Evolutionary conservation across 2,329 filamentous ascomycete species (phyloP).

Genomic region (Plectosphaerella sp.): DNA sequence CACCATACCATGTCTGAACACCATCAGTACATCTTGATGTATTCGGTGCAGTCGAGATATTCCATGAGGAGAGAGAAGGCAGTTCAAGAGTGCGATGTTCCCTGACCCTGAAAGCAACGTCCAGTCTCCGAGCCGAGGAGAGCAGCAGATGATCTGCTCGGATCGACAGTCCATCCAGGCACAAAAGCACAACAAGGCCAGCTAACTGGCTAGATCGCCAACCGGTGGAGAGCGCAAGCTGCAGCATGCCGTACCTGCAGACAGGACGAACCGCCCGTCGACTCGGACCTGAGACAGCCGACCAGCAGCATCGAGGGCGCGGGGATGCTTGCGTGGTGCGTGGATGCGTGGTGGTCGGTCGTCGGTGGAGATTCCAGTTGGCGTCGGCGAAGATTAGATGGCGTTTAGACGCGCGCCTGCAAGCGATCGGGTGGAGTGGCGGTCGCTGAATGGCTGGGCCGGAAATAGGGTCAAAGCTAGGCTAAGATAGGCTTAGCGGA

Average conservation of each 20-base stretch:
- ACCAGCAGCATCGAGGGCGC: background rate
- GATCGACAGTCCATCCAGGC: background rate
- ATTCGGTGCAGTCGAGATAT: no score
- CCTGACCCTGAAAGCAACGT: no score
- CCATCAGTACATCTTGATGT: no score
- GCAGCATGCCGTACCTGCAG: background rate
- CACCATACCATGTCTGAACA: no score
- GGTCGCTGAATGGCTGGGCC: constrained; percentile 5
- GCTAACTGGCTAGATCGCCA: background rate
- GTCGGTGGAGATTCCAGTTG: background rate
- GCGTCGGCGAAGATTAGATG: constrained; percentile 2
- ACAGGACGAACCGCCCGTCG: background rate
- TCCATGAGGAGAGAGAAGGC: no score
- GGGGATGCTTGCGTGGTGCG: background rate
- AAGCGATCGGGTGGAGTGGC: constrained; percentile 1
- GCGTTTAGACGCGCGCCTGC: constrained; percentile 12
- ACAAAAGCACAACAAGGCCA: background rate
- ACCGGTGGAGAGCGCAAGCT: background rate
- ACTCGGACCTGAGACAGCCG: background rate
- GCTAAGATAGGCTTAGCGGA: background rate
- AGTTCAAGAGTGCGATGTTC: no score
- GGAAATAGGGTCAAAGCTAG: constrained; percentile 8
- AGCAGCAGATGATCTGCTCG: background rate
- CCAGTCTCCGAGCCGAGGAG: no score
- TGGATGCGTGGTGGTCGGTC: background rate